Conservation (phyloP, 2,329 filamentous ascomycete species). For the Cladosporium velox region DNA sequence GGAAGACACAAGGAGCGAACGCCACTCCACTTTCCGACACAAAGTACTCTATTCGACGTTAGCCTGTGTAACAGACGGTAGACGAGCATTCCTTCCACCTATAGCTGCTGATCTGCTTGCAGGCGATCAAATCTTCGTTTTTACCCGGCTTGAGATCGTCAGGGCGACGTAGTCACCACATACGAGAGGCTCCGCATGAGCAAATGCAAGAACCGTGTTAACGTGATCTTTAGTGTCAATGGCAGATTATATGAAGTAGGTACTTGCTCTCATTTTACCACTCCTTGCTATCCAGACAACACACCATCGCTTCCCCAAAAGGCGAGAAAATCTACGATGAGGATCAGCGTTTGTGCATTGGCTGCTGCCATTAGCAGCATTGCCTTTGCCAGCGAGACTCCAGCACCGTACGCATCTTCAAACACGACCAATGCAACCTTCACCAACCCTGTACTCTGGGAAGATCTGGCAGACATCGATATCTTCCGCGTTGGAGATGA, state of each 20-base stretch:
- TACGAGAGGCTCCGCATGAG: neutral
- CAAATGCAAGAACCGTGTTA: neutral
- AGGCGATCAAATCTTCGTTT: neutral
- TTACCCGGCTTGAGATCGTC: conserved; percentile 19
- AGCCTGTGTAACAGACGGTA: neutral
- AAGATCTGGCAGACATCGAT: conserved; percentile 59
- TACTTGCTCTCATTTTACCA: neutral
- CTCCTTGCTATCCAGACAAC: neutral
- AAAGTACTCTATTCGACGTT: neutral
- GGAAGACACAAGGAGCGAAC: neutral
- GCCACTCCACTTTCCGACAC: conserved; percentile 5
- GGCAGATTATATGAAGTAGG: neutral
- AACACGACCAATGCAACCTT: conserved; percentile 33
- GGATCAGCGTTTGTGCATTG: neutral
- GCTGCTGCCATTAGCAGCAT: conserved; percentile 3
- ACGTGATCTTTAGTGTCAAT: neutral
- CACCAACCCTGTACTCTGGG: conserved; percentile 57
- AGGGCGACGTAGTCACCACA: neutral
- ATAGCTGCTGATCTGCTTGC: conserved; percentile 7
- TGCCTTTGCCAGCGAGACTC: neutral
- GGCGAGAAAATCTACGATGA: neutral
- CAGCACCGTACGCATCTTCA: neutral
- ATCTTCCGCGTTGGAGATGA: conserved; percentile 53
- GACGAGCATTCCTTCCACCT: conserved; percentile 13
- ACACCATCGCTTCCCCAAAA: neutral